phyloP scores from a whole-genome alignment of 441 rosid genomes.

The Biscutella laevigata region DNA sequence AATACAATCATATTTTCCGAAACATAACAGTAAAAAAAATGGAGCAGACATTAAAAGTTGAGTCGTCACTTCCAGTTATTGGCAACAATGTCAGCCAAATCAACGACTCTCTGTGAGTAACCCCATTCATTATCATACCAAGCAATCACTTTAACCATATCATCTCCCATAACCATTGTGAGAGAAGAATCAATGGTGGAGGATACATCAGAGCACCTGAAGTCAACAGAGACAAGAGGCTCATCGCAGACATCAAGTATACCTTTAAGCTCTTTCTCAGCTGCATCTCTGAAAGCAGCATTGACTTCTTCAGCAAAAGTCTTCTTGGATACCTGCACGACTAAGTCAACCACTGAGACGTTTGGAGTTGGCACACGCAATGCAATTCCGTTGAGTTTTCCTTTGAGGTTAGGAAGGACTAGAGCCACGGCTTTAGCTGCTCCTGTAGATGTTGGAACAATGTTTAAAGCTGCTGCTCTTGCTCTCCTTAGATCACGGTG shows the following conservation, averaged over 20 bases:
- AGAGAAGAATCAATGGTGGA: constrained; percentile 71
- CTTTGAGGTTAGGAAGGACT: constrained; percentile 82
- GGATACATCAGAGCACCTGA: constrained; percentile 76
- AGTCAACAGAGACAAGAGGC: constrained; percentile 80
- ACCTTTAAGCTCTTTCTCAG: constrained; percentile 71
- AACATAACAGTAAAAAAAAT: constrained; percentile 12
- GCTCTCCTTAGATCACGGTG: constrained; percentile 88
- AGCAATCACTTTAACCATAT: constrained; percentile 86
- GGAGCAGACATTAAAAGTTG: constrained; percentile 10
- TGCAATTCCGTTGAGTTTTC: constrained; percentile 88
- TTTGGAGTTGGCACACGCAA: constrained; percentile 95
- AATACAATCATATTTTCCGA: constrained; percentile 24
- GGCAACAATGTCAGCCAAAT: constrained; percentile 85
- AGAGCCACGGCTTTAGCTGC: constrained; percentile 97
- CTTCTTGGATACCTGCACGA: constrained; percentile 83
- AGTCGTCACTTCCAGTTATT: constrained; percentile 53
- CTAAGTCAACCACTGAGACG: constrained; percentile 87
- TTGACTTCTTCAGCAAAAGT: constrained; percentile 94
- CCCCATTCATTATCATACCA: constrained; percentile 97
- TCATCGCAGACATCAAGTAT: constrained; percentile 74
- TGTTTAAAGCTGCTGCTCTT: constrained; percentile 87
- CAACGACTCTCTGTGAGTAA: constrained; percentile 86
- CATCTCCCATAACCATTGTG: constrained; percentile 92
- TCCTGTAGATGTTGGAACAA: constrained; percentile 89
- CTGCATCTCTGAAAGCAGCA: constrained; percentile 74